Evolutionary conservation across 495 filamentous ascomycete species (phyloP).

Genomic region (Zalerion maritima): DNA sequence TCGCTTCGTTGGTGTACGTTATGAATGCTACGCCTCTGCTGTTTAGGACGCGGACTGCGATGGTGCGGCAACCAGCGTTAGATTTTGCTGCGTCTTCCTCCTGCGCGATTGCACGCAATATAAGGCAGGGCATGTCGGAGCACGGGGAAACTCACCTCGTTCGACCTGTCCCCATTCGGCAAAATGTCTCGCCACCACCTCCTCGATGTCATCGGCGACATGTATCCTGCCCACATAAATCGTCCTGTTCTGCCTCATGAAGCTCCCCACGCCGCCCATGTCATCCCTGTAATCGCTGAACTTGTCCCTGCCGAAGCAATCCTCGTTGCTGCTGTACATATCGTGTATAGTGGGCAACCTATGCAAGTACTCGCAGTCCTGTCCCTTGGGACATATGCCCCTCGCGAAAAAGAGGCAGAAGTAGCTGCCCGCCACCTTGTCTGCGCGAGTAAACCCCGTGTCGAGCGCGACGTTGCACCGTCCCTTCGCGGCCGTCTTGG

Average conservation of each 20-base stretch:
- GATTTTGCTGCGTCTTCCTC: background rate
- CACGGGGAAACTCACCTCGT: conserved; percentile 31
- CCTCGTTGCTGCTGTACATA: conserved; percentile 75
- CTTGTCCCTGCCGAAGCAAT: conserved; percentile 88
- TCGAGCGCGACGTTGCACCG: conserved; percentile 64
- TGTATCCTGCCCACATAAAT: conserved; percentile 88
- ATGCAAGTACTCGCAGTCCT: conserved; percentile 91
- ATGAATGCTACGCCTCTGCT: conserved; percentile 81
- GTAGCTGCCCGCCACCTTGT: conserved; percentile 65
- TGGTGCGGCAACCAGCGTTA: background rate
- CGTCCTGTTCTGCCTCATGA: conserved; percentile 82
- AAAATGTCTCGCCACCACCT: conserved; percentile 87
- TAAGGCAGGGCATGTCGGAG: background rate
- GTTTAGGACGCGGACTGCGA: conserved; percentile 74
- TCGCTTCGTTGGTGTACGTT: conserved; percentile 74
- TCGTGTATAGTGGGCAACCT: conserved; percentile 71
- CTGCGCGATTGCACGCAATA: too few relatives aligned
- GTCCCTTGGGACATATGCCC: conserved; percentile 69
- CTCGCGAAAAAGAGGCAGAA: conserved; percentile 81
- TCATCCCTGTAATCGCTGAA: conserved; percentile 80
- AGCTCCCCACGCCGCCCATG: conserved; percentile 89
- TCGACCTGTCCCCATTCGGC: conserved; percentile 90
- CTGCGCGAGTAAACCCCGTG: conserved; percentile 64
- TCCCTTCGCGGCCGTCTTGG: conserved; percentile 56
- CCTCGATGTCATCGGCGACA: conserved; percentile 94